Evolutionary conservation across 2,329 filamentous ascomycete species (phyloP).

Genomic region (Chaetomiaceae sp.): DNA sequence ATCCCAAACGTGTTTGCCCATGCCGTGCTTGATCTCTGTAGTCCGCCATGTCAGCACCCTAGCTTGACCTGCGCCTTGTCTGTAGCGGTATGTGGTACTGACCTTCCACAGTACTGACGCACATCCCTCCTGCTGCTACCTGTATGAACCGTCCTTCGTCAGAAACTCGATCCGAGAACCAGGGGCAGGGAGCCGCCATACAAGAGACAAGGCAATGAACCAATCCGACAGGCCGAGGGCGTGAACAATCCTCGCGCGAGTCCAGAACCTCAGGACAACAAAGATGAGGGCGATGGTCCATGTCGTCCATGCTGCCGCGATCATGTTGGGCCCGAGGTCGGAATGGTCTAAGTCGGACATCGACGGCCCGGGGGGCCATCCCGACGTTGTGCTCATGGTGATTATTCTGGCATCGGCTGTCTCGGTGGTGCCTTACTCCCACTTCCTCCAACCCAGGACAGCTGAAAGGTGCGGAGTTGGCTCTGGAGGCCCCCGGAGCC

Average conservation of each 20-base stretch:
- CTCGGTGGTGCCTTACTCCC: too few species aligned
- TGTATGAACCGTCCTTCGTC: conserved; percentile 4
- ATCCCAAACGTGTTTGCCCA: conserved; percentile 22
- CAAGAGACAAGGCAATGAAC: conserved; percentile 31
- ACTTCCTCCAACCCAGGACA: too few species aligned
- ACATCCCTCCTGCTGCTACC: conserved; percentile 23
- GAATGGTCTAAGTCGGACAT: conserved; percentile 3
- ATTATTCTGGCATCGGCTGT: neutral
- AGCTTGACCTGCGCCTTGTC: too few species aligned
- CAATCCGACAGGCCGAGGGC: conserved; percentile 34
- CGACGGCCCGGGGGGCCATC: neutral
- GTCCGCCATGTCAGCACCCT: neutral
- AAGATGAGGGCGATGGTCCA: conserved; percentile 31
- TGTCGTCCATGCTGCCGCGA: conserved; percentile 20
- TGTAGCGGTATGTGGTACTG: too few species aligned
- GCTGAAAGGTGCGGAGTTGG: too few species aligned
- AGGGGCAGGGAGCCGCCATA: neutral
- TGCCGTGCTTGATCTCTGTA: conserved; percentile 16
- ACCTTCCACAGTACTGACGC: conserved; percentile 11
- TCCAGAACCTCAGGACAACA: conserved; percentile 35
- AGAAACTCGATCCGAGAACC: neutral
- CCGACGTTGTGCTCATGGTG: conserved; percentile 6
- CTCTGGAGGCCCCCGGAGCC: too few species aligned
- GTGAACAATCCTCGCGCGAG: conserved; percentile 32
- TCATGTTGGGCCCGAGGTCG: conserved; percentile 18